Conservation (phyloP, 1,284 basidiomycete genomes). For the Coniferiporia sulphurascens region DNA sequence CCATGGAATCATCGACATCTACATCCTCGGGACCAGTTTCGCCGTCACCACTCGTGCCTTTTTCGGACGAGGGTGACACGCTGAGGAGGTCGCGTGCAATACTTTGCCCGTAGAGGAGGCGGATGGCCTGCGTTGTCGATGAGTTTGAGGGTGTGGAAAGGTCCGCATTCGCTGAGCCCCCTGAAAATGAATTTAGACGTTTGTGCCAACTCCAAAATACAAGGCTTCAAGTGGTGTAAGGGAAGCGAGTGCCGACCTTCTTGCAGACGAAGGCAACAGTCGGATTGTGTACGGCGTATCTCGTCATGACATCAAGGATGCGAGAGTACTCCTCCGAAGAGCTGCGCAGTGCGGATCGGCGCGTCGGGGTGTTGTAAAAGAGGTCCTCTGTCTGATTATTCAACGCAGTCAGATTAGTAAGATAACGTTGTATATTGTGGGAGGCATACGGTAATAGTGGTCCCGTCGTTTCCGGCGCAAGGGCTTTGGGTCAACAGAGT, state of each 20-base stretch:
- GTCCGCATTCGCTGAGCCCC: constrained; percentile 70
- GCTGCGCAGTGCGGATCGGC: constrained; percentile 81
- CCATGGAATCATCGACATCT: constrained; percentile 33
- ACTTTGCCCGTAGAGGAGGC: constrained; percentile 75
- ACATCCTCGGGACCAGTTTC: constrained; percentile 26
- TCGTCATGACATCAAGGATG: constrained; percentile 90
- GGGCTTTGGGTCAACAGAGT: constrained; percentile 78
- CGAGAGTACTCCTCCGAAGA: constrained; percentile 90
- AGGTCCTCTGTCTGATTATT: constrained; percentile 80
- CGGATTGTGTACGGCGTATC: constrained; percentile 92
- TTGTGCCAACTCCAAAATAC: not conserved
- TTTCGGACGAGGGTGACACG: constrained; percentile 34
- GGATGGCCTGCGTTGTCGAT: constrained; percentile 69
- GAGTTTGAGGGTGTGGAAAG: constrained; percentile 77
- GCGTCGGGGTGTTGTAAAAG: constrained; percentile 92
- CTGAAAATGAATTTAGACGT: constrained; percentile 34
- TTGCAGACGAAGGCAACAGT: constrained; percentile 87
- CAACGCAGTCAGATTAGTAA: not conserved
- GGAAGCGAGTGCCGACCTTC: constrained; percentile 64
- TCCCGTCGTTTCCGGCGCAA: constrained; percentile 93
- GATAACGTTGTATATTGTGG: not conserved
- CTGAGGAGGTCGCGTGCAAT: constrained; percentile 81
- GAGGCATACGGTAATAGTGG: constrained; percentile 68
- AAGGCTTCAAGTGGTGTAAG: not conserved
- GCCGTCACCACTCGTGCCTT: constrained; percentile 26